Evolutionary conservation across 1,284 basidiomycete genomes (phyloP).

Genomic region (Cutaneotrichosporon cutaneum): DNA sequence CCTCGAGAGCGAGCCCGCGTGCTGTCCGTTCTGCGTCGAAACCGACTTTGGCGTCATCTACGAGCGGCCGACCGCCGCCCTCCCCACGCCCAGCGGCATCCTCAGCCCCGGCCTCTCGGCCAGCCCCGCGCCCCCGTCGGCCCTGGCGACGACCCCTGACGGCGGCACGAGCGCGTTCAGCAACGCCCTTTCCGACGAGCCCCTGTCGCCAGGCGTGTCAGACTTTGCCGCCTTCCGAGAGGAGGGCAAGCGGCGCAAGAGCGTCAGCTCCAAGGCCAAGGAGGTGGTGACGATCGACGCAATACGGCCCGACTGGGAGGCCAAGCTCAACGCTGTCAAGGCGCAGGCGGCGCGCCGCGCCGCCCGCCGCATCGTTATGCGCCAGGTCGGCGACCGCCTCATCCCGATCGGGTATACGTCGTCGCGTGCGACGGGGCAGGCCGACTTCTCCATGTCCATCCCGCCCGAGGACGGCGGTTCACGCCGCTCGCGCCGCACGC

Average conservation of each 20-base stretch:
- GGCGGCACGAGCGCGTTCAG: slow-evolving; percentile 57
- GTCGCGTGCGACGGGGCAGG: slow-evolving; percentile 47
- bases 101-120: neutral
- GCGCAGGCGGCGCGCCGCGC: slow-evolving; percentile 85
- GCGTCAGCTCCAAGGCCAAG: slow-evolving; percentile 53
- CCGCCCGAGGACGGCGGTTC: slow-evolving; percentile 18
- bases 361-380: slow-evolving; percentile 95
- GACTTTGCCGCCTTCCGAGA: neutral
- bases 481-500: slow-evolving; percentile 21
- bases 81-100: slow-evolving; percentile 17
- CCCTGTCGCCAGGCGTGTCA: neutral
- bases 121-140: slow-evolving; percentile 20
- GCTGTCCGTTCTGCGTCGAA: slow-evolving; percentile 96
- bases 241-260: slow-evolving; percentile 53
- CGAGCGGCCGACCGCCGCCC: slow-evolving; percentile 61
- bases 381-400: slow-evolving; percentile 93
- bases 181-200: slow-evolving; percentile 20
- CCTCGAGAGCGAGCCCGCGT: slow-evolving; percentile 84
- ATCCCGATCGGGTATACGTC: slow-evolving; percentile 91
- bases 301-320: slow-evolving; percentile 92
- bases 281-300: slow-evolving; percentile 92
- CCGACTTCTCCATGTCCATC: slow-evolving; percentile 49
- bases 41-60: slow-evolving; percentile 95
- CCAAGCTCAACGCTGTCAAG: slow-evolving; percentile 81
- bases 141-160: slow-evolving; percentile 57